Base-by-base conservation (phyloP, 352 stramenopile species). In the Thraustotheca clavata region DNA sequence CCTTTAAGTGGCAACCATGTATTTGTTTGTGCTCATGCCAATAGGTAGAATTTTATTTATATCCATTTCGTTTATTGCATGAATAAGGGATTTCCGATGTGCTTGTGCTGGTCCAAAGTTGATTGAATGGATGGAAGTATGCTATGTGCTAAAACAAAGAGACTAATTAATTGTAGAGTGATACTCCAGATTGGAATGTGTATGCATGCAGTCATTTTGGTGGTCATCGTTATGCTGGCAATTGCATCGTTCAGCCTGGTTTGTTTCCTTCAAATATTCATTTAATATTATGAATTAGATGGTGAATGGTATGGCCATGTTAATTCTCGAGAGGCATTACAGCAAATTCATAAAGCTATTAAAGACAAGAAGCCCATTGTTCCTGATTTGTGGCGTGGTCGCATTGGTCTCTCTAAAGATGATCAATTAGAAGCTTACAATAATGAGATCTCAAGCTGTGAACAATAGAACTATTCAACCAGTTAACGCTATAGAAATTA, bases 221-320 rank as follows among this genome's bases (percentile, higher is more conserved):
- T 7, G 83, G 80, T n/a, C 79, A 89, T 43, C 80, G 80, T 3
- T 88, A 88, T 59, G 83, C 80, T 3, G 80, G 76, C 27, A 80
- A 83, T 48, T 87, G 77, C 52, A 83, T 91, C 67, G 72, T 76
- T 61, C 89, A 91, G 52, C 83, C 83, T 24, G 80, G 73, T 65
- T 57, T 22, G 3, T 9, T 8, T 29, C 4, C 11, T 6, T 26
- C 18, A 36, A 6, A 12, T 36, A 9, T 43, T 27, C 7, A 34
- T 22, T 46, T 9, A 29, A 47, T 6, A 12, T 9, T 50, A 31
- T 18, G 24, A 40, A 24, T 29, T 46, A 65, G 57, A 65, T 20
- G 80, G 83, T 24, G 77, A 91, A 57, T 91, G 83, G 80, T 91
- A 89, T 54, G 80, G 80, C 1, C 65, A 88, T 1, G 49, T 91